Evolutionary conservation across 768 basidiomycete species (phyloP).

Genomic region (Lepiota subincarnata): DNA sequence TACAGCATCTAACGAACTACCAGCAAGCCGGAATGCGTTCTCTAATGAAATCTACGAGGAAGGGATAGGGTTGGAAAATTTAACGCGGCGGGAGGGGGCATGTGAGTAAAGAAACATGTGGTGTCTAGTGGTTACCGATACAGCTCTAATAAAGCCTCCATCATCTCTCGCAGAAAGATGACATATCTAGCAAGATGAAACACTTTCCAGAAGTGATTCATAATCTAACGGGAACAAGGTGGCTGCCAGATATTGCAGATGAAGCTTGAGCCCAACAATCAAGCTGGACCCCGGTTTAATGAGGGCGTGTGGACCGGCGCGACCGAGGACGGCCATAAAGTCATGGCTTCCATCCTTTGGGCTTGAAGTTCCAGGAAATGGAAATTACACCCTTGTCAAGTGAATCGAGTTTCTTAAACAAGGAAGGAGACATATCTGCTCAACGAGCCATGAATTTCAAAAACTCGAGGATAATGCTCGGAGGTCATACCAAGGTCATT

Average conservation of each 20-base stretch:
- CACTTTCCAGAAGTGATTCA: not conserved
- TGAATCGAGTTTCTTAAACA: constrained; percentile 50
- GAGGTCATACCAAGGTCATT: constrained; percentile 51
- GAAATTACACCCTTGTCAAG: constrained; percentile 46
- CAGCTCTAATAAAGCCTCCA: not conserved
- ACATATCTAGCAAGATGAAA: not conserved
- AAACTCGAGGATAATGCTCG: not conserved
- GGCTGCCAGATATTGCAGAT: not conserved
- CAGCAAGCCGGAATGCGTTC: not conserved
- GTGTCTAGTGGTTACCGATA: constrained; percentile 4
- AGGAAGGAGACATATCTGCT: constrained; percentile 61
- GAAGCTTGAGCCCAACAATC: not conserved
- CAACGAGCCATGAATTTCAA: not conserved
- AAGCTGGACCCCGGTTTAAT: not conserved
- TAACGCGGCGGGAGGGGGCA: not conserved
- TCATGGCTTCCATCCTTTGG: constrained; percentile 39
- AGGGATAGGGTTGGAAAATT: not conserved
- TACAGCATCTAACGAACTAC: not conserved
- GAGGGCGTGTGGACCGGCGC: constrained; percentile 8
- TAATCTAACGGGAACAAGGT: not conserved
- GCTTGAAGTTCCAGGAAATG: constrained; percentile 63
- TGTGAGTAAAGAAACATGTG: not conserved
- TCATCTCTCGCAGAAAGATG: constrained; percentile 3
- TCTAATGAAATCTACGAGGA: not conserved
- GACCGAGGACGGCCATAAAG: not conserved